Base-by-base conservation (phyloP, 257 asterid species). In the Solanum medicagineum region DNA sequence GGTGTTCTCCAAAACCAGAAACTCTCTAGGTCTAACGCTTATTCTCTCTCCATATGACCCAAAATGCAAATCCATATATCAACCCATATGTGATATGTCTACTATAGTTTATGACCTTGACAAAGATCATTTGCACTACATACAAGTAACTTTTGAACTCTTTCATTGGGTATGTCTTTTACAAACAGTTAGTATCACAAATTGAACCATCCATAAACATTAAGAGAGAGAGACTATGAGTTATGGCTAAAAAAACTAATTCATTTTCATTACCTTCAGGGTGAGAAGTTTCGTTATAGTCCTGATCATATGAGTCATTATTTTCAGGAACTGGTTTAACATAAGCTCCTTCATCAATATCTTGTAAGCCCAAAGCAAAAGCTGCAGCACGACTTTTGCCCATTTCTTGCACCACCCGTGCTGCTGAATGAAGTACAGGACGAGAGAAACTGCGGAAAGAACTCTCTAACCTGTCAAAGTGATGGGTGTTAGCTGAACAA, bases 301-400 rank as follows among this genome's bases (percentile, higher is more conserved):
- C 98, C 83, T 92, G 87, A 89, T 94, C 98, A 84, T 87, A 89
- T 56, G 98, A 90, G 87, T 94, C 99, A 56, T 81, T 88, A 88
- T 83, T 91, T 86, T 95, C 98, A 55, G 93, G 87, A 85, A 86
- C 91, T 15, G 94, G 88, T 89, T 93, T 93, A 74, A 97, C 91
- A 86, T 92, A 89, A 86, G 92, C 91, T 88, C 97, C 98, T 92
- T 96, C 99, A 89, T 97, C 98, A 86, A 95, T 91, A 90, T 97
- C 98, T 88, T 94, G 97, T 77, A 94, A 89, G 87, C 98, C 99
- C 83, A 97, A 90, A 36, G 99, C 92, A 87, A 97, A 94, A 62
- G 99, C 98, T 87, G 99, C 99, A 82, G 99, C 99, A 59, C 98
- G 98, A 86, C 98, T 95, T 92, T 92, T 97, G 66, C 98, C 99